phyloP scores from a whole-genome alignment of 805 yeast species.

The Myxozyma lipomycoides region DNA sequence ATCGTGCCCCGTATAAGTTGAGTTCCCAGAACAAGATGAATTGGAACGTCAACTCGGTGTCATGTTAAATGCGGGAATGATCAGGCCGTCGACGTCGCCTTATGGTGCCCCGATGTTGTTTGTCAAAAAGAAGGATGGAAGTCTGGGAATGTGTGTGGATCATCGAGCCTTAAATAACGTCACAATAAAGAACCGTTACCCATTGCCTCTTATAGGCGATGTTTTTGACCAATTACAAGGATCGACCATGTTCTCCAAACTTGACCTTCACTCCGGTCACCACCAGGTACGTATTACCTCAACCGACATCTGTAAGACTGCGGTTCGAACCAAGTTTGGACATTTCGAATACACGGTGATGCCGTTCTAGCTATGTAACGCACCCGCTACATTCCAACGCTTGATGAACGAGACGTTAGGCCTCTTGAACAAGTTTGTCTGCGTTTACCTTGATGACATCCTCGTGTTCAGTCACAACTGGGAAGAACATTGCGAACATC shows the following conservation, averaged over 20 bases:
- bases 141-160: background rate
- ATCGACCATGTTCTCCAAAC: background rate
- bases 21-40: background rate
- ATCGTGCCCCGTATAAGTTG: background rate
- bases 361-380: constrained; percentile 35
- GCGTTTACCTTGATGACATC: too few relatives aligned
- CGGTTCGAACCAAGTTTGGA: constrained; percentile 23
- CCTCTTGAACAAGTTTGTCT: too few relatives aligned
- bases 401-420: constrained; percentile 13
- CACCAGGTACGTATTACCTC: constrained; percentile 3
- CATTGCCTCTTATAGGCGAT: constrained; percentile 7
- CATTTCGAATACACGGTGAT: constrained; percentile 31
- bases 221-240: background rate
- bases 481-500: too few relatives aligned
- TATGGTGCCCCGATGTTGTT: background rate
- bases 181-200: constrained; percentile 2
- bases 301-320: constrained; percentile 23
- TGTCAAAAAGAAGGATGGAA: background rate
- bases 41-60: background rate
- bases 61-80: background rate
- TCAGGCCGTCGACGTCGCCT: background rate
- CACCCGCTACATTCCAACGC: constrained; percentile 31
- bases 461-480: too few relatives aligned
- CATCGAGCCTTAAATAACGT: background rate
- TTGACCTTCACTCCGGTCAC: constrained; percentile 4